Base-by-base conservation (phyloP, 179 eudicot species). In the Sideroxylon spinosum region DNA sequence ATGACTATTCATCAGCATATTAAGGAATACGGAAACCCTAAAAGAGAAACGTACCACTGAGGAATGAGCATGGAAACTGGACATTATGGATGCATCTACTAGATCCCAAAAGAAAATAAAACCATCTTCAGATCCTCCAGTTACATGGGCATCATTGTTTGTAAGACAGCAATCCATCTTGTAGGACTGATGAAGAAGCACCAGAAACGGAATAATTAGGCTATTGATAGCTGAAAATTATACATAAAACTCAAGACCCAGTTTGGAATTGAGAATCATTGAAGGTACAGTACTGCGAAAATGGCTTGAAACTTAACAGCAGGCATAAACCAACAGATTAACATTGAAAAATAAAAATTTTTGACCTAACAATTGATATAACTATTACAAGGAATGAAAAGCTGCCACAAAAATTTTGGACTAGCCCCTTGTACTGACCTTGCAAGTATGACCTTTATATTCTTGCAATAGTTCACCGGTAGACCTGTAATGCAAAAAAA, bases 131-230 rank as follows among this genome's bases (percentile, higher is more conserved):
- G 97, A 95, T 59, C 95, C 97, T 60, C 97, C 92, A 82, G 88
- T 74, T 69, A 95, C 92, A 76, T 93, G 89, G 66, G 98, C 98
- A 86, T 95, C 98, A 37, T 82, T 84, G 85, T 93, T 95, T 79
- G 97, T 93, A 56, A 95, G 90, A 90, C 97, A 95, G 86, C 98
- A 93, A 82, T 95, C 98, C 88, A 91, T 87, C 83, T 95, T 95
- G 87, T 80, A 95, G 0, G 98, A 93, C 97, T 95, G 81, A 55
- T 70, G 52, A 4, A 65, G 74, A 76, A 84, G 70, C 26, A 57
- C 66, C 74, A 62, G 67, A 63, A 68, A 46, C 5, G 23, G 37
- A 65, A 48, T 44, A 17, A 14, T 74, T 65, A n/a, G 26, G 25
- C 12, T 9, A 79, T 56, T 23, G 19, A 23, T 69, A 50, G 62